Evolutionary conservation across 306 rosid genomes (phyloP).

Genomic region (Lathyrus aphaca): DNA sequence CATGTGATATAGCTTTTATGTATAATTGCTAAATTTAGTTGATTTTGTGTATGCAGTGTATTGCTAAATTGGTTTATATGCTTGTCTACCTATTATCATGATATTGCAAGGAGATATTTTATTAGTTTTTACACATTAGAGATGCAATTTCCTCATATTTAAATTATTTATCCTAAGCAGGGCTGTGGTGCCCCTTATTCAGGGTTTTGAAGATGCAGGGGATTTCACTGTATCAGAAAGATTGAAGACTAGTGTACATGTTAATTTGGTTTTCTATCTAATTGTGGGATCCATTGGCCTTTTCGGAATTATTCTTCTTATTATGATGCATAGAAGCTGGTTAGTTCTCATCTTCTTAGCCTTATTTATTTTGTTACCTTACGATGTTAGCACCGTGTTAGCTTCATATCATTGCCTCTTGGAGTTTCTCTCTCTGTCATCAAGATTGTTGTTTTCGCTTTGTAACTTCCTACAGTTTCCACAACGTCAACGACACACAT

Average conservation of each 20-base stretch:
- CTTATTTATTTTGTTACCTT: conserved; percentile 20
- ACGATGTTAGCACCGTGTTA: conserved; percentile 24
- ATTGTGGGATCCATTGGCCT: conserved; percentile 78
- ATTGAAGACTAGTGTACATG: conserved; percentile 90
- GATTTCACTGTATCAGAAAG: conserved; percentile 86
- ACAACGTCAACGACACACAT: conserved; percentile 15
- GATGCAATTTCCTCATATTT: conserved; percentile 56
- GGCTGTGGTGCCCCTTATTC: conserved; percentile 99
- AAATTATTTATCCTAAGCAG: conserved; percentile 71
- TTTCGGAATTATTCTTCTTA: conserved; percentile 75
- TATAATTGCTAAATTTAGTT: conserved; percentile 2
- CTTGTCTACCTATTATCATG: conserved; percentile 18
- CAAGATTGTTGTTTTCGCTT: conserved; percentile 31
- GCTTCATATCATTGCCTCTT: conserved; percentile 6
- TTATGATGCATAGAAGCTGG: conserved; percentile 66
- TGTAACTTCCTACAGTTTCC: conserved; percentile 26
- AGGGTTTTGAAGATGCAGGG: conserved; percentile 99
- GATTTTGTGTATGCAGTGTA: conserved; percentile 18
- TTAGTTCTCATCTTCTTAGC: conserved; percentile 48
- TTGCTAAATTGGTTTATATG: conserved; percentile 25
- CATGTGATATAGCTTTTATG: conserved; percentile 12
- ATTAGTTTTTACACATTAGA: conserved; percentile 27
- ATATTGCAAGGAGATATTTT: conserved; percentile 25
- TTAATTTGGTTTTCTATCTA: conserved; percentile 81
- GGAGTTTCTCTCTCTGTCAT: neutral